Percentiles rank a stretch among this genome's conserved stretches.
phyloP scores from a whole-genome alignment of 305 asterid genomes.

The Rubia tinctorum region DNA sequence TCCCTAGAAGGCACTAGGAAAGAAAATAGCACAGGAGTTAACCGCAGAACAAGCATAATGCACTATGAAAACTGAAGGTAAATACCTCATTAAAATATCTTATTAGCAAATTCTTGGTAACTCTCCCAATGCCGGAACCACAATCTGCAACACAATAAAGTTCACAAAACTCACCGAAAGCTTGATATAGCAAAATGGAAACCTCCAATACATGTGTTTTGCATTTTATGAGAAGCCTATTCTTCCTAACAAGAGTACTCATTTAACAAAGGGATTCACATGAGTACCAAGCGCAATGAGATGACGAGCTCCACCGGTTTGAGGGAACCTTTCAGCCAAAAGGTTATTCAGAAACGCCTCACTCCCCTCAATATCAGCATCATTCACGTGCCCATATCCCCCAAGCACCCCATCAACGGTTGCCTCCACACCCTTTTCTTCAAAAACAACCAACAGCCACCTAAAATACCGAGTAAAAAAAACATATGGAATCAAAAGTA shows the following conservation, averaged over 20 bases:
- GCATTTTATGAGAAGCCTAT: not conserved
- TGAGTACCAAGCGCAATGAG: conserved; percentile 78
- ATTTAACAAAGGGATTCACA: not conserved
- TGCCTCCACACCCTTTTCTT: conserved; percentile 86
- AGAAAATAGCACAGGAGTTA: not conserved
- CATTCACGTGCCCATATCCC: conserved; percentile 81
- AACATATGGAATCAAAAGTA: not conserved
- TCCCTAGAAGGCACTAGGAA: not conserved
- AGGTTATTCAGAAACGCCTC: conserved; percentile 65
- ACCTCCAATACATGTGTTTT: not conserved
- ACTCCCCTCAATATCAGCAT: conserved; percentile 71
- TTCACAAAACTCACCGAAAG: not conserved
- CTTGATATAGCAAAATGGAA: not conserved
- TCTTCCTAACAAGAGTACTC: not conserved
- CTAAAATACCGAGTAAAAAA: not conserved
- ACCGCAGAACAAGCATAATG: not conserved
- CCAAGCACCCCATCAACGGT: conserved; percentile 93
- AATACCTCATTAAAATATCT: conserved; percentile 80
- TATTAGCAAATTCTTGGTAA: conserved; percentile 79
- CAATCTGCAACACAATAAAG: conserved; percentile 62
- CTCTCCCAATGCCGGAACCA: conserved; percentile 95
- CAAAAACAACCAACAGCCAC: conserved; percentile 14
- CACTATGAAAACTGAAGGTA: not conserved
- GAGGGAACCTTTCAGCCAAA: conserved; percentile 62
- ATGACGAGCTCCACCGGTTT: conserved; percentile 47